These are phyloP conservation scores for Chenopodium berlandieri DNA, from an alignment of 148 eudicot species.

Conservation along the genomic window DNA sequence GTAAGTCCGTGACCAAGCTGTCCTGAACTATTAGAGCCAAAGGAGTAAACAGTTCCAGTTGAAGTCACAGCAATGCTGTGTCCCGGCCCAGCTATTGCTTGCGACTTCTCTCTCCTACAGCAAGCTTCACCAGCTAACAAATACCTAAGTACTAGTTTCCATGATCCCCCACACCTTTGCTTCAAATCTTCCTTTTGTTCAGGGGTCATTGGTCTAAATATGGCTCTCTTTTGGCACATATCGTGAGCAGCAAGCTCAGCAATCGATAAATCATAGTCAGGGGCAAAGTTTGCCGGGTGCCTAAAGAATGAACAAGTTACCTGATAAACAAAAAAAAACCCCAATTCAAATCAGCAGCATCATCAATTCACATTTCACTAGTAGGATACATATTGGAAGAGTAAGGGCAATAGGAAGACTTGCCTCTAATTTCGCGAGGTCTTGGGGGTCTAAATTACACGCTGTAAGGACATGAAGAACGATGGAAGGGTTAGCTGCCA, in stretches of 20 bases:
- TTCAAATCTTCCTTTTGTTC: constrained; percentile 54
- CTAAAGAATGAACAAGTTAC: constrained; percentile 90
- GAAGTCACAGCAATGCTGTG: constrained; percentile 86
- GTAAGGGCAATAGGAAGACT: constrained; percentile 31
- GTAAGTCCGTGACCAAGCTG: constrained; percentile 87
- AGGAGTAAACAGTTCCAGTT: constrained; percentile 73
- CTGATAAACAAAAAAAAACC: constrained; percentile 41
- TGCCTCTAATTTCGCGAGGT: constrained; percentile 94
- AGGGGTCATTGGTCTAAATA: constrained; percentile 69
- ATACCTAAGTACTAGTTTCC: constrained; percentile 89
- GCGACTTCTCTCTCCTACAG: constrained; percentile 75
- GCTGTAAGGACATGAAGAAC: constrained; percentile 83
- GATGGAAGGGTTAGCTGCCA: constrained; percentile 77
- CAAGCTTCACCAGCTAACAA: constrained; percentile 84
- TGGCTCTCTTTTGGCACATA: constrained; percentile 79
- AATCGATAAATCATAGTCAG: constrained; percentile 70
- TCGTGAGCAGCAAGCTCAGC: constrained; percentile 93
- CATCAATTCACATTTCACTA: constrained; percentile 51
- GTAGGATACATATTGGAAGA: not conserved
- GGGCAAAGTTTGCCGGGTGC: constrained; percentile 80
- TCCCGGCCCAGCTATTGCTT: constrained; percentile 91
- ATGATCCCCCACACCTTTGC: constrained; percentile 82
- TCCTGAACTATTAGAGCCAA: constrained; percentile 86
- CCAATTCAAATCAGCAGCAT: constrained; percentile 68
- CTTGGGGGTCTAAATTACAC: constrained; percentile 77